Evolutionary conservation across 306 rosid species (phyloP), one percentile per base, ranked within the genome.

Genomic region (Vigna trinervia): DNA sequence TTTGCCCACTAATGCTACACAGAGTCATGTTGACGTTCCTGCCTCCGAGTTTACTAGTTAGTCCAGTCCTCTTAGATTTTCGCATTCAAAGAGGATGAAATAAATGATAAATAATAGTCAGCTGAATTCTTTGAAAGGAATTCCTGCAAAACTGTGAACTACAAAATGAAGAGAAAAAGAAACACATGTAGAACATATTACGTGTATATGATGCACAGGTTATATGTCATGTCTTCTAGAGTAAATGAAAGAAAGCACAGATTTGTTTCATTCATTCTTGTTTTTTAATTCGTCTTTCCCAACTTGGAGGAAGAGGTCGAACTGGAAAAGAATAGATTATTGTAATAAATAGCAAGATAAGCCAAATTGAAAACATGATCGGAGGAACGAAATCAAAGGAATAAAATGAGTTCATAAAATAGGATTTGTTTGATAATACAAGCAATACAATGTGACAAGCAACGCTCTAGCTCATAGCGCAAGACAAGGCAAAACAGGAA

Each of bases 401-500:
- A 80, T 30, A 48, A 67, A 77, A 84, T 71, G 52, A 52, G 84
- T 80, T 80, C 67, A 86, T 73, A 63, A 69, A 77, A 83, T 63
- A 81, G 39, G 65, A 71, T 53, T 28, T 60, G 71, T 56, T 74
- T 71, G 48, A 82, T 58, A 52, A 79, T 79, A 64, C 58, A 68
- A 39, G 77, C 22, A 73, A 79, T 65, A 64, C 82, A 63, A 61
- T 50, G 86, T 63, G 81, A 75, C 81, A 78, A 59, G 50, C 80
- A 78, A 74, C 32, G 72, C 86, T 74, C 78, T 81, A 81, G 68
- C 67, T 70, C 84, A 70, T 74, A 61, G 66, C 12, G 73, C 64
- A 85, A 54, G 74, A 78, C 76, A 68, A 85, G 85, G 85, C 88
- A 78, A 85, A 78, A 73, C 78, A 85, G 71, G 63, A 71, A 79